Conservation (phyloP, 2,329 filamentous ascomycete species). For the Paecilomyces dactylethromorphus region DNA sequence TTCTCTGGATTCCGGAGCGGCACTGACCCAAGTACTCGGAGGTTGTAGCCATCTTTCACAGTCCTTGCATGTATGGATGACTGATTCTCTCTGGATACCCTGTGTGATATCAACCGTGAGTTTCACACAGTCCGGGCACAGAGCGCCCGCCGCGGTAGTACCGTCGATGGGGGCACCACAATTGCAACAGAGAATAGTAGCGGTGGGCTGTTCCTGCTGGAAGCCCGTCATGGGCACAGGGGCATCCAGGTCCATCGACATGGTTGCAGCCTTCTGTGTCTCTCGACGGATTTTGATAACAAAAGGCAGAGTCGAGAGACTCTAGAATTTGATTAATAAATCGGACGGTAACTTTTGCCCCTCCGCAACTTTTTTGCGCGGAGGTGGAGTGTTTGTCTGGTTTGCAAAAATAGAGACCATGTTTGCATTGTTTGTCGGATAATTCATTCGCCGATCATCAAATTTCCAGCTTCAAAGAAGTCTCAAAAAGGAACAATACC, state of each 20-base stretch:
- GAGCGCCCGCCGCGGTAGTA: constrained; percentile 73
- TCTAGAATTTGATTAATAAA: not conserved
- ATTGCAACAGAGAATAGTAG: constrained; percentile 93
- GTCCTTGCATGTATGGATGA: constrained; percentile 84
- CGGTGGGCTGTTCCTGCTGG: constrained; percentile 35
- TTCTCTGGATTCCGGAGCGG: constrained; percentile 81
- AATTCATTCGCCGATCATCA: too few relatives aligned
- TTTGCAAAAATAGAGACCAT: not conserved
- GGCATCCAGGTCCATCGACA: constrained; percentile 55
- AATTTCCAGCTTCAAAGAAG: not conserved
- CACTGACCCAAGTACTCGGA: constrained; percentile 78
- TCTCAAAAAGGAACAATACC: not conserved
- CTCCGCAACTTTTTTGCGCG: constrained; percentile 1
- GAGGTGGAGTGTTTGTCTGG: constrained; percentile 3
- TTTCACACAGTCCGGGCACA: constrained; percentile 95
- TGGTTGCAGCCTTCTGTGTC: constrained; percentile 17
- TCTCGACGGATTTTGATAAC: not conserved
- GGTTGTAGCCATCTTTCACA: constrained; percentile 92
- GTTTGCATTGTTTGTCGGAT: constrained; percentile 3
- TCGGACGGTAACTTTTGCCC: constrained; percentile 6
- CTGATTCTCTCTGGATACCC: constrained; percentile 85
- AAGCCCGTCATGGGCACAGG: constrained; percentile 45
- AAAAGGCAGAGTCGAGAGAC: constrained; percentile 2
- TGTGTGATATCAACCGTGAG: constrained; percentile 87
- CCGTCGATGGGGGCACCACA: constrained; percentile 95